Evolutionary conservation across 2,329 filamentous ascomycete species (phyloP).

Genomic region (Akanthomyces dipterigenus): DNA sequence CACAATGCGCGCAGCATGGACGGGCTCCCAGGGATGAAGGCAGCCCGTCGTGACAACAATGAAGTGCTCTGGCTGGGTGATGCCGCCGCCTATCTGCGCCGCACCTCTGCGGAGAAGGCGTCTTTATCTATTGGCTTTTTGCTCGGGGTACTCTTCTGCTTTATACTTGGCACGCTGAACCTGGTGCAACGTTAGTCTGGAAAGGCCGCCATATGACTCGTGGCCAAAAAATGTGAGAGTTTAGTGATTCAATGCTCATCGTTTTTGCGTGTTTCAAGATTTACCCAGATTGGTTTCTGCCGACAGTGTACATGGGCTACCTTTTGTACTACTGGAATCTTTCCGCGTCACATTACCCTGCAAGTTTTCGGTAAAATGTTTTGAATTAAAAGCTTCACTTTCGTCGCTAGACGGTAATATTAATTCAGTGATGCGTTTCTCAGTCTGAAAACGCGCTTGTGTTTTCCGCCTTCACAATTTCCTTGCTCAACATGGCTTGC

Average conservation of each 20-base stretch:
- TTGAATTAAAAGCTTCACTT: no score
- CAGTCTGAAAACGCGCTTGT: neutral
- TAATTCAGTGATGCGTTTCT: neutral
- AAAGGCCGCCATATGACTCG: neutral
- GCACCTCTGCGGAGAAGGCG: constrained; percentile 24
- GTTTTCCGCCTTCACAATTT: neutral
- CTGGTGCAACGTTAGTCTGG: neutral
- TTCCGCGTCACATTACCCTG: neutral
- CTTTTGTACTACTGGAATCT: neutral
- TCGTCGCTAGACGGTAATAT: neutral
- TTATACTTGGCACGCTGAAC: neutral
- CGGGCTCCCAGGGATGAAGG: constrained; percentile 49
- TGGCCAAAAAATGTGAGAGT: neutral
- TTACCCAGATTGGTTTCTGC: neutral
- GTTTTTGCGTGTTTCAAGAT: neutral
- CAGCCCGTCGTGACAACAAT: constrained; percentile 43
- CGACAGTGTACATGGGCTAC: neutral
- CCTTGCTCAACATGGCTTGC: neutral
- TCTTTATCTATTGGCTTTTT: constrained; percentile 27
- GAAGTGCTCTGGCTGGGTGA: constrained; percentile 41
- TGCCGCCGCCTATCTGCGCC: constrained; percentile 20
- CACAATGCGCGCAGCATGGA: constrained; percentile 53
- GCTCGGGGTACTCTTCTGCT: constrained; percentile 15
- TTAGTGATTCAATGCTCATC: neutral
- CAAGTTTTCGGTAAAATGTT: neutral